A percentile compares a stretch with the other conserved stretches of the same genome.
phyloP scores from a whole-genome alignment of 257 asterid genomes.

The Petunia axillaris region DNA sequence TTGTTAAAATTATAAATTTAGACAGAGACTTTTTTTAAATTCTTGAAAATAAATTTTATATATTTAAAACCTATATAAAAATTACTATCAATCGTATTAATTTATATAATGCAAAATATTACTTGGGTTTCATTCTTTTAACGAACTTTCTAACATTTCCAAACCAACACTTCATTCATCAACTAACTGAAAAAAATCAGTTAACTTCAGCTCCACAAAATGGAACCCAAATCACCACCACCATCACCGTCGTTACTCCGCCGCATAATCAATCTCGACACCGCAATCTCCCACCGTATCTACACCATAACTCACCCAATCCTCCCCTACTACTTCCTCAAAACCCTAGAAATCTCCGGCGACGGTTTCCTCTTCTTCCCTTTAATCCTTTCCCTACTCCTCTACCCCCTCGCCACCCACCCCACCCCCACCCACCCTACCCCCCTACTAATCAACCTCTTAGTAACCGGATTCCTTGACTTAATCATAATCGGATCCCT shows the following conservation, averaged over 20 bases:
- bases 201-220: slow-evolving; percentile 2
- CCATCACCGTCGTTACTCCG: slow-evolving; percentile 49
- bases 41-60: too few relatives aligned
- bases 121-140: too few relatives aligned
- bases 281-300: slow-evolving; percentile 66
- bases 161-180: neutral
- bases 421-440: slow-evolving; percentile 33
- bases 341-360: slow-evolving; percentile 88
- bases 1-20: too few relatives aligned
- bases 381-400: slow-evolving; percentile 55
- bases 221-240: slow-evolving; percentile 28
- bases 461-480: slow-evolving; percentile 69
- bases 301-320: slow-evolving; percentile 69
- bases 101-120: too few relatives aligned
- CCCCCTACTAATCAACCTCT: slow-evolving; percentile 55
- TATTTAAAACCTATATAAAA: too few relatives aligned
- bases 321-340: slow-evolving; percentile 69
- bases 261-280: slow-evolving; percentile 56
- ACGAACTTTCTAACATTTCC: neutral
- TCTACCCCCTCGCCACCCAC: slow-evolving; percentile 34
- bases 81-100: too few relatives aligned
- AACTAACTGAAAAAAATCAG: neutral
- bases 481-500: slow-evolving; percentile 60
- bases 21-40: too few relatives aligned
- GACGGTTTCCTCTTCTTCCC: slow-evolving; percentile 96